Evolutionary conservation across 2,329 filamentous ascomycete genomes (phyloP), one percentile per base, ranked within the genome.

Genomic region (Paraphoma sp.): DNA sequence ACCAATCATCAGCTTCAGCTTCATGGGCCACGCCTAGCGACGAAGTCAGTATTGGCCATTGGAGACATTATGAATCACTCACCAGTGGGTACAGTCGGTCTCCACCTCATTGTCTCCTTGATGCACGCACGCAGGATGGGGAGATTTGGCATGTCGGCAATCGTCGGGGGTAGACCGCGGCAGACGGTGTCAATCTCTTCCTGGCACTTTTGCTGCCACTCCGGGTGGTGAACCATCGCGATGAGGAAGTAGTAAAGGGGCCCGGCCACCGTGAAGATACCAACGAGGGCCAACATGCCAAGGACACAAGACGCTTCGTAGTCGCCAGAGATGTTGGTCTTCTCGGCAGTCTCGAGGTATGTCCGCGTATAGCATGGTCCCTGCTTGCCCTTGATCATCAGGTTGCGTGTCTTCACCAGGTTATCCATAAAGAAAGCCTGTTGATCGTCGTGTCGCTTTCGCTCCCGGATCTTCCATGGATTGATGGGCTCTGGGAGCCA

Each of bases 381-480:
- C 43, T 75, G 72, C 54, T 70, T 70, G 38, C 71, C 72, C 54
- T 69, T 69, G 47, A 69, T 63, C 68, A 75, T 69, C 45, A 65
- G 59, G 30, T 65, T 65, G 14, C 77, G 73, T 5, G 77, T 77
- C 4, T 65, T 70, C 1, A 74, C 43, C 0, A 84, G 70, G n/a
- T 77, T 75, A 6, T 81, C 72, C 80, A 83, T 81, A 79, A 81
- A 85, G 79, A 82, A 84, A 0, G 69, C 78, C 57, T 84, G 79
- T 57, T 85, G 82, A 38, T 81, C 78, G 44, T 84, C 83, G 60
- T 84, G 82, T 17, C 83, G 78, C 66, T 82, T 83, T 41, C 75
- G 77, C 66, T 85, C 83, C 6, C 80, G 80, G 12, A 73, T 74
- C 69, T 84, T 84, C 83, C 83, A 85, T 0, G 83, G 83, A 60